Evolutionary conservation across 768 basidiomycete species (phyloP).

Genomic region (Lentinula lateritia): DNA sequence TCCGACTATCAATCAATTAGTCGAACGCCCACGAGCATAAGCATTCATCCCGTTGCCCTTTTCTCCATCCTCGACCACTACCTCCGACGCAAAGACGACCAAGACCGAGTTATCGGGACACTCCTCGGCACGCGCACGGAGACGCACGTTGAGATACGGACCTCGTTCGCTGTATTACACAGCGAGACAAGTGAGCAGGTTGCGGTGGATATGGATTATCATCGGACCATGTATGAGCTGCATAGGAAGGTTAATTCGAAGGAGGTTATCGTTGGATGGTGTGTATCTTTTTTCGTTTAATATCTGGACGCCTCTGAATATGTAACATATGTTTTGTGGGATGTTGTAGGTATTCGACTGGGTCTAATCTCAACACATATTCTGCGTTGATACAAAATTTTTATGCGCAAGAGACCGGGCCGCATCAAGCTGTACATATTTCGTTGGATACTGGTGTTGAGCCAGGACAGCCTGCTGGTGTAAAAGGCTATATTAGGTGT

Average conservation of each 20-base stretch:
- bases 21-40: constrained; percentile 66
- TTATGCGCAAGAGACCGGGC: constrained; percentile 87
- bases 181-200: constrained; percentile 90
- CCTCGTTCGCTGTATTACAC: constrained; percentile 89
- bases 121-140: constrained; percentile 74
- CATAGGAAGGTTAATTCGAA: constrained; percentile 79
- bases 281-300: constrained; percentile 18
- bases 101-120: constrained; percentile 92
- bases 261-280: constrained; percentile 96
- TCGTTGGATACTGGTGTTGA: constrained; percentile 83
- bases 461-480: constrained; percentile 57
- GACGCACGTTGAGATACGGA: constrained; percentile 64
- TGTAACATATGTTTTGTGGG: no score
- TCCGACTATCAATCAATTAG: constrained; percentile 17
- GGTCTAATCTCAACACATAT: constrained; percentile 86
- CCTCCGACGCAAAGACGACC: constrained; percentile 74
- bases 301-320: no score
- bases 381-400: constrained; percentile 98
- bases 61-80: constrained; percentile 97
- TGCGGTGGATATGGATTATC: constrained; percentile 96
- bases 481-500: constrained; percentile 85
- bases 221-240: constrained; percentile 87
- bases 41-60: constrained; percentile 87
- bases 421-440: constrained; percentile 86
- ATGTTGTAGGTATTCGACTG: constrained; percentile 79